Evolutionary conservation across 257 asterid species (phyloP).

Genomic region (Gentiana macrophylla): DNA sequence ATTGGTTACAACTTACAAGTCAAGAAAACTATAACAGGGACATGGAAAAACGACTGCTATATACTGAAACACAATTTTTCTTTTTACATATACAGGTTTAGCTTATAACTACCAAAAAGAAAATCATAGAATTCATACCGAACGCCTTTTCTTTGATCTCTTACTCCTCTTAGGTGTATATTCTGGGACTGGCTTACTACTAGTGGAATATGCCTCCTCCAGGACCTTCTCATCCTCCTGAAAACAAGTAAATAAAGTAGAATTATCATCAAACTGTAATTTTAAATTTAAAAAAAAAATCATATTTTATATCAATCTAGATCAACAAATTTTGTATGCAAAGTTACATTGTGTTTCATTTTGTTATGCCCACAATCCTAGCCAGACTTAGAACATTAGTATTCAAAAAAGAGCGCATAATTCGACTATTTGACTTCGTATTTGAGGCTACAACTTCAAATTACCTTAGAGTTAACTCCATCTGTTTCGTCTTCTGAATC

Average conservation of each 20-base stretch:
- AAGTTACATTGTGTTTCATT: too few relatives aligned
- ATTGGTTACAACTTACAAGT: neutral
- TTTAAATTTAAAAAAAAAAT: too few relatives aligned
- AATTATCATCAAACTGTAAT: neutral
- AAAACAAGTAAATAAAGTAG: conserved; percentile 4
- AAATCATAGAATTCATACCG: conserved; percentile 38
- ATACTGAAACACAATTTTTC: neutral
- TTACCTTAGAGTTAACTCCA: conserved; percentile 52
- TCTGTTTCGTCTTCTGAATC: conserved; percentile 49
- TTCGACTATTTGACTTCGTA: neutral
- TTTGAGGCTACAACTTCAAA: conserved; percentile 4
- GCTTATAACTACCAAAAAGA: conserved; percentile 25
- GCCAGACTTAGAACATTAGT: neutral
- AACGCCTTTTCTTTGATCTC: conserved; percentile 75
- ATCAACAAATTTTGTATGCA: neutral
- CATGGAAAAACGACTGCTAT: neutral
- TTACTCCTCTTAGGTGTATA: conserved; percentile 65
- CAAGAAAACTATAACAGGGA: neutral
- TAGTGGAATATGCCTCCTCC: conserved; percentile 69
- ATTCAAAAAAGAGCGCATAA: neutral
- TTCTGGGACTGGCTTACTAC: conserved; percentile 51
- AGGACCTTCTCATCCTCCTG: conserved; percentile 50
- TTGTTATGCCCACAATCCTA: too few relatives aligned
- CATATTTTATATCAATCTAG: too few relatives aligned
- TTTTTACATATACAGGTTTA: conserved; percentile 1